A percentile compares a stretch with the other conserved stretches of the same genome.
phyloP scores from a whole-genome alignment of 192 early-diverging fungal genomes.

The Thamnidium elegans region DNA sequence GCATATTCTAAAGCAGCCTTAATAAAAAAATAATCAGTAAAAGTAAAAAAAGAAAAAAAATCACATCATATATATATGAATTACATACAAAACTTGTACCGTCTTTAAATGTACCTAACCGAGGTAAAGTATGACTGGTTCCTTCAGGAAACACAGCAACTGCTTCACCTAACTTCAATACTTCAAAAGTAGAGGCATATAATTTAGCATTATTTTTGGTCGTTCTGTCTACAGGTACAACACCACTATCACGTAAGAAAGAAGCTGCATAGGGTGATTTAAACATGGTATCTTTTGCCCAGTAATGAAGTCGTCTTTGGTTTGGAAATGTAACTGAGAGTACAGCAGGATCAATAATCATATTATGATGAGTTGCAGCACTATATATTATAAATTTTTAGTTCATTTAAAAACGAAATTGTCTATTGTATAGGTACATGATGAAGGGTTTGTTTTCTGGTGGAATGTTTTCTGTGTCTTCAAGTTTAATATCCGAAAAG shows the following conservation, averaged over 20 bases:
- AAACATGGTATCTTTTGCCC: slow-evolving; percentile 53
- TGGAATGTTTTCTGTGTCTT: slow-evolving; percentile 37
- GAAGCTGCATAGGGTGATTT: slow-evolving; percentile 23
- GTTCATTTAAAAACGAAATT: neutral
- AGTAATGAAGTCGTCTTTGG: slow-evolving; percentile 43
- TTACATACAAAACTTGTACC: slow-evolving; percentile 45
- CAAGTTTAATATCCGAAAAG: slow-evolving; percentile 37
- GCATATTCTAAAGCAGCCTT: slow-evolving; percentile 52
- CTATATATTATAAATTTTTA: slow-evolving; percentile 11
- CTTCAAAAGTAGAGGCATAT: slow-evolving; percentile 43
- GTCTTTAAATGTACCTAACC: slow-evolving; percentile 42
- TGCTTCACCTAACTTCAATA: slow-evolving; percentile 40
- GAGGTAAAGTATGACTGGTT: slow-evolving; percentile 40
- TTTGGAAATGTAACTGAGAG: slow-evolving; percentile 42
- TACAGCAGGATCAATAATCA: slow-evolving; percentile 49
- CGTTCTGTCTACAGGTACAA: slow-evolving; percentile 49
- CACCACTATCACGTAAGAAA: slow-evolving; percentile 40
- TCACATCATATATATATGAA: neutral
- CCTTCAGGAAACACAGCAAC: slow-evolving; percentile 54
- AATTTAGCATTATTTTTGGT: slow-evolving; percentile 46
- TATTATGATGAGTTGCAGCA: slow-evolving; percentile 47
- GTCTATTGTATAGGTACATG: too few relatives aligned
- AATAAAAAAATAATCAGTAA: neutral
- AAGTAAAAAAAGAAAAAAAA: neutral
- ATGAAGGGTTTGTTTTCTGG: slow-evolving; percentile 37